phyloP scores from a whole-genome alignment of 805 yeast genomes.

The Wickerhamomyces strasburgensis region DNA sequence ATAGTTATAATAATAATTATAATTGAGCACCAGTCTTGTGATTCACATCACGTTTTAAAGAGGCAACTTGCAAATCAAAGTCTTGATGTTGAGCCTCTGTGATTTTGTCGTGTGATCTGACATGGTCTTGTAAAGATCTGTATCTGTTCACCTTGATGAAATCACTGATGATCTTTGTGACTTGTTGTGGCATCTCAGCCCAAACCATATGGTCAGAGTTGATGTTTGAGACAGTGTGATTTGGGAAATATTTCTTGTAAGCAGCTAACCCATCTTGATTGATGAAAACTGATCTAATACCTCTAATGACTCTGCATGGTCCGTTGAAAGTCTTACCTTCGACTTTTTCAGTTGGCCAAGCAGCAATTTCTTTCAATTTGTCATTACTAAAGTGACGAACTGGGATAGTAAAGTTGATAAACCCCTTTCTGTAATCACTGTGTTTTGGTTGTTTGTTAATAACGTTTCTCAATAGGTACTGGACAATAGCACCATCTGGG shows the following conservation, averaged over 20 bases:
- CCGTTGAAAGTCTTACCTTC: constrained; percentile 24
- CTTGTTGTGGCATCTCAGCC: constrained; percentile 33
- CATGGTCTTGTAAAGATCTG: constrained; percentile 14
- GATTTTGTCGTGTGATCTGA: constrained; percentile 4
- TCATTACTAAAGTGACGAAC: constrained; percentile 21
- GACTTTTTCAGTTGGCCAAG: constrained; percentile 27
- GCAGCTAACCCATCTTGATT: constrained; percentile 24
- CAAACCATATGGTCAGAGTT: constrained; percentile 34
- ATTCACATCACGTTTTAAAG: not conserved
- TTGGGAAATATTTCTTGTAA: constrained; percentile 26
- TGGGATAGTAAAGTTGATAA: constrained; percentile 28
- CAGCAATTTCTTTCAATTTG: constrained; percentile 25
- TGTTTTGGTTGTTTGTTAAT: constrained; percentile 22
- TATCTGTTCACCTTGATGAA: constrained; percentile 24
- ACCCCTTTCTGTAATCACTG: constrained; percentile 23
- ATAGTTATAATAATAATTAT: no score
- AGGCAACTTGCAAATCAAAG: not conserved
- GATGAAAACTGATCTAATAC: constrained; percentile 35
- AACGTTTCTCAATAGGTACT: constrained; percentile 35
- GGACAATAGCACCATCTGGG: constrained; percentile 24
- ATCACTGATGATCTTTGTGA: constrained; percentile 19
- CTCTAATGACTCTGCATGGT: constrained; percentile 38
- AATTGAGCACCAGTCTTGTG: not conserved
- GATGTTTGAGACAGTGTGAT: constrained; percentile 19
- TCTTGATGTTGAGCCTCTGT: not conserved